Evolutionary conservation across 2,329 filamentous ascomycete genomes (phyloP).

Genomic region (Thermothelomyces thermophilus): DNA sequence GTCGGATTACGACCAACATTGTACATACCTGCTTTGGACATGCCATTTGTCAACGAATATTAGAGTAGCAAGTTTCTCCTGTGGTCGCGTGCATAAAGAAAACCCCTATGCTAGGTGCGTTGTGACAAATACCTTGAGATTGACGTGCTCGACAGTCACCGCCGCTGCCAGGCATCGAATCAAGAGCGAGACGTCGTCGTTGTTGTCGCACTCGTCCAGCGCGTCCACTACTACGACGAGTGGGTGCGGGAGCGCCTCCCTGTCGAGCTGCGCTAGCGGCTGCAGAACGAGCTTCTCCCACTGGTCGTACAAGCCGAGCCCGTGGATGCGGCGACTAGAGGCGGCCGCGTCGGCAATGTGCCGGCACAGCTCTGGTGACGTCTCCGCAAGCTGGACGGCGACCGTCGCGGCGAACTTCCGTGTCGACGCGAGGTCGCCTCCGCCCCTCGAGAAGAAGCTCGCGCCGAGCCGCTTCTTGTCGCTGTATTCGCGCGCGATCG

Average conservation of each 20-base stretch:
- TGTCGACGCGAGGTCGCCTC: slow-evolving; percentile 1
- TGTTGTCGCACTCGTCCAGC: slow-evolving; percentile 4
- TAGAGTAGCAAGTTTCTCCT: no score
- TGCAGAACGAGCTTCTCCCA: slow-evolving; percentile 4
- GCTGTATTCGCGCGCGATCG: background rate
- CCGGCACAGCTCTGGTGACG: background rate
- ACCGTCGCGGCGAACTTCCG: slow-evolving; percentile 3
- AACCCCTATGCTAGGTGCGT: no score
- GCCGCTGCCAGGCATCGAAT: slow-evolving; percentile 1
- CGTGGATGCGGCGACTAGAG: background rate
- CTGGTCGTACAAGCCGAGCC: slow-evolving; percentile 7
- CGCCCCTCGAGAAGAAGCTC: slow-evolving; percentile 7
- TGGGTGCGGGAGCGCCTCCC: background rate
- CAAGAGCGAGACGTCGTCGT: slow-evolving; percentile 3
- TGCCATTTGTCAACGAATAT: no score
- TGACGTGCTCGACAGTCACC: background rate
- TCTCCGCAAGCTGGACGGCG: slow-evolving; percentile 3
- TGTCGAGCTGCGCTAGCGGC: slow-evolving; percentile 3
- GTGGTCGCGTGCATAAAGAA: no score
- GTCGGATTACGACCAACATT: no score
- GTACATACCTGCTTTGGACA: no score
- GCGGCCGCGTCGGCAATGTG: slow-evolving; percentile 2
- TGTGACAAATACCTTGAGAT: slow-evolving; percentile 1
- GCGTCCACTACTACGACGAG: background rate
- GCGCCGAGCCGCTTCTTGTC: slow-evolving; percentile 1